Evolutionary conservation across 2,329 filamentous ascomycete genomes (phyloP).

Genomic region (Ophiostoma australiae): DNA sequence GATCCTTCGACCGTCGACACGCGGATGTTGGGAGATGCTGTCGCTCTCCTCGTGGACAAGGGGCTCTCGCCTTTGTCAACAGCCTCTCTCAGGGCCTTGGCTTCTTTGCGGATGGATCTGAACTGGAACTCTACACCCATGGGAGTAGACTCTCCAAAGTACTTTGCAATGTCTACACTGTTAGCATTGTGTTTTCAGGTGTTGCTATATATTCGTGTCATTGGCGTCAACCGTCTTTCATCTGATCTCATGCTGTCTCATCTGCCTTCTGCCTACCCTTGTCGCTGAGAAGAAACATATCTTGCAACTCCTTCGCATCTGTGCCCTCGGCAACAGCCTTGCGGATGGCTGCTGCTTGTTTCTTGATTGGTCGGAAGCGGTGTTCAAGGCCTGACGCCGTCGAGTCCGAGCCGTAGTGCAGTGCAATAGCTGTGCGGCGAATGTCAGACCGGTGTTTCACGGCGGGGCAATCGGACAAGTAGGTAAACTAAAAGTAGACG

Average conservation of each 20-base stretch:
- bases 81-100: slow-evolving; percentile 44
- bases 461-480: background rate
- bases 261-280: slow-evolving; percentile 35
- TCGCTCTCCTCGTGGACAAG: slow-evolving; percentile 31
- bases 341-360: slow-evolving; percentile 40
- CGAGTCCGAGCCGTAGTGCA: slow-evolving; percentile 47
- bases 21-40: slow-evolving; percentile 31
- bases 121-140: slow-evolving; percentile 59
- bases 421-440: slow-evolving; percentile 40
- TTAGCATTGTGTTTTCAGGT: slow-evolving; percentile 7
- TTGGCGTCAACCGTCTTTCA: background rate
- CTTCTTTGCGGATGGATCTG: slow-evolving; percentile 50
- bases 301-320: slow-evolving; percentile 44
- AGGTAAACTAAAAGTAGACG: too few species aligned
- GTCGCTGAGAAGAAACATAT: slow-evolving; percentile 39
- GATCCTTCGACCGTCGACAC: slow-evolving; percentile 12
- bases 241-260: background rate
- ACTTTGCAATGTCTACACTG: slow-evolving; percentile 51
- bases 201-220: background rate
- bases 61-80: slow-evolving; percentile 45
- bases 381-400: slow-evolving; percentile 47
- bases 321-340: slow-evolving; percentile 35
- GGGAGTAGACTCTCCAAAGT: slow-evolving; percentile 55
- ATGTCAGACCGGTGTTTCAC: slow-evolving; percentile 14
- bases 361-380: slow-evolving; percentile 46